Conservation (phyloP, 306 rosid species). For the Hippophae tibetana region DNA sequence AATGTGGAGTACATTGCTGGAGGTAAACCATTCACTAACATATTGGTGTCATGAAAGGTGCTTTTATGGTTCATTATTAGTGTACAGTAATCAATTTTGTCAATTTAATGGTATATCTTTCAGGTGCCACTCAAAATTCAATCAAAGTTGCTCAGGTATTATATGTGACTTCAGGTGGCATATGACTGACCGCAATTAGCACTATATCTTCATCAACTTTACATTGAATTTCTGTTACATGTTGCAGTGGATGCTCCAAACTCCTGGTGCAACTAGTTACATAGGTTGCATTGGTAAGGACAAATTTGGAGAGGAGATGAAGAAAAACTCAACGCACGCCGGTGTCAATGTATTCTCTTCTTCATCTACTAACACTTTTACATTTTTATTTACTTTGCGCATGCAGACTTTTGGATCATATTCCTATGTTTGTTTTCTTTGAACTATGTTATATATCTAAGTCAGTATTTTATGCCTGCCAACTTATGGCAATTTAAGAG, state of each 20-base stretch:
- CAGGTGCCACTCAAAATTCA: constrained; percentile 93
- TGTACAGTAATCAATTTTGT: neutral
- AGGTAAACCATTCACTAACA: constrained; percentile 36
- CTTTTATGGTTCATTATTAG: neutral
- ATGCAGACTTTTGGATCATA: neutral
- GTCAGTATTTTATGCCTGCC: neutral
- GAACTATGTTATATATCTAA: too few relatives aligned
- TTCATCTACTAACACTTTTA: constrained; percentile 7
- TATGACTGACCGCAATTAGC: neutral
- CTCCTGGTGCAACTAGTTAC: constrained; percentile 77
- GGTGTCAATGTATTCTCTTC: constrained; percentile 66
- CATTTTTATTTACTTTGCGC: neutral
- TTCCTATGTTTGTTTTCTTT: neutral
- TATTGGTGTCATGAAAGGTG: constrained; percentile 1
- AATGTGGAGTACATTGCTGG: constrained; percentile 92
- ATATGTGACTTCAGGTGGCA: neutral
- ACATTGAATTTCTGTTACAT: constrained; percentile 2
- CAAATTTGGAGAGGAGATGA: constrained; percentile 88
- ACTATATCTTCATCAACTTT: neutral
- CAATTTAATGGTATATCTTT: constrained; percentile 6
- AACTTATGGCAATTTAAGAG: neutral
- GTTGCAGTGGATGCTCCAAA: constrained; percentile 81
- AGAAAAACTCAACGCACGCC: constrained; percentile 48
- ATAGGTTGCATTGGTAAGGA: constrained; percentile 95
- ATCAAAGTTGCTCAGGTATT: constrained; percentile 88